Conservation (phyloP, 75 land plant species). For the Ceratopteris richardii region DNA sequence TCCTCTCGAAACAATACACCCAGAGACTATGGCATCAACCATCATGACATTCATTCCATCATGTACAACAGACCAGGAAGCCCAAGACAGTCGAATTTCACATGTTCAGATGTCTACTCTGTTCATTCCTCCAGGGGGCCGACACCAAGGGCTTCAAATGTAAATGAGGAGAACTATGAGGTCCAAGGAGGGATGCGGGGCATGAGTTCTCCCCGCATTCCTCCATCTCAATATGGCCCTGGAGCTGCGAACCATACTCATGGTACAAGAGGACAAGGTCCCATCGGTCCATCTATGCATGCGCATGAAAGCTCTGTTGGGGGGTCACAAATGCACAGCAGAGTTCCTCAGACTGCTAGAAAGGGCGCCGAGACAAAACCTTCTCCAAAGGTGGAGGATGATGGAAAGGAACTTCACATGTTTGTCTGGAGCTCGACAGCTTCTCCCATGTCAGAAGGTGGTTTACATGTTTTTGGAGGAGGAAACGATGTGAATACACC, state of each 20-base stretch:
- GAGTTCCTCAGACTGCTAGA: constrained; percentile 10
- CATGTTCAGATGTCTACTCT: constrained; percentile 83
- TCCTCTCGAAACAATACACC: constrained; percentile 38
- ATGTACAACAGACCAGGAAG: constrained; percentile 47
- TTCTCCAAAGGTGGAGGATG: constrained; percentile 51
- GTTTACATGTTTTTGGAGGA: constrained; percentile 43
- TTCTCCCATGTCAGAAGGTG: constrained; percentile 92
- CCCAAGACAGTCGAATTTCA: constrained; percentile 77
- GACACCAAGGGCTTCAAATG: constrained; percentile 87
- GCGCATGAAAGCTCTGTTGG: constrained; percentile 19
- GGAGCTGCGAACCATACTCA: constrained; percentile 2
- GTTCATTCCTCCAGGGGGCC: constrained; percentile 92
- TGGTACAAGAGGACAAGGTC: constrained; percentile 27
- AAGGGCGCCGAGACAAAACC: constrained; percentile 12
- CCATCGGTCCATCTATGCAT: constrained; percentile 24
- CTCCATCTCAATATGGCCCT: constrained; percentile 12
- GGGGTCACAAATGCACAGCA: neutral
- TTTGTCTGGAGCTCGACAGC: constrained; percentile 98
- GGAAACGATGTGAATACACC: neutral
- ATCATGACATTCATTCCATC: constrained; percentile 29
- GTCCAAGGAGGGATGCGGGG: constrained; percentile 30
- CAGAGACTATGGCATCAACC: constrained; percentile 43
- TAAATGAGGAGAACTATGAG: constrained; percentile 69
- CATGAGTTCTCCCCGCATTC: constrained; percentile 26
- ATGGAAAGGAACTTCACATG: constrained; percentile 92